Evolutionary conservation across 2,329 filamentous ascomycete genomes (phyloP), one percentile per base, ranked within the genome.

Genomic region (Fusarium caatingaense): DNA sequence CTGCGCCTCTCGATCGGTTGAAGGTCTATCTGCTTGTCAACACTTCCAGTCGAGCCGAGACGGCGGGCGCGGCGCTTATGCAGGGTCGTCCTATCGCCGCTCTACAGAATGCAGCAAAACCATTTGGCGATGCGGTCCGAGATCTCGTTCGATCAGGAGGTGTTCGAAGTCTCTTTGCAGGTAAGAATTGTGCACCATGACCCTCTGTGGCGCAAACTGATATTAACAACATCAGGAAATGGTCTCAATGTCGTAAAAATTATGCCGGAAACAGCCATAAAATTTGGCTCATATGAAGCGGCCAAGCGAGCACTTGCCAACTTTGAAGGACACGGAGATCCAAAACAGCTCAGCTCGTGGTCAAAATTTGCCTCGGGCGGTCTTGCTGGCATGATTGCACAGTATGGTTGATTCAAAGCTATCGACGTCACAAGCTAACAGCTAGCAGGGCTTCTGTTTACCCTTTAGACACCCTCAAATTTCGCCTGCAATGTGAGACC

Each of bases 1-100:
- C 96, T 73, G 96, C 96, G 65, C 96, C 96, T 64, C 90, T 99
- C 81, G 96, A 99, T 83, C 93, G 96, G 75, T 86, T 99, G 63
- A 98, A 98, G 83, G 96, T 99, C 71, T 98, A 97, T 80, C 88
- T 99, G 56, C 96, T 99, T 76, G 95, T 97, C 56, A 95, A 97
- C 80, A 97, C 93, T 61, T 86, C 66, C 48, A 76, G 55, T 65
- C 66, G 74, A 55, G 42, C 87, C 72, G 82, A 85, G 74, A 85
- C 88, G 60, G 88, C 89, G 12, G 80, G 91, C 47, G 81, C 87
- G 60, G 91, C 92, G 16, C 88, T 89, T 6, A 94, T 92, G 77
- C 86, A 89, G 61, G 93, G 93, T 30, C 87, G 89, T 47, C 85
- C 92, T 3, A 69, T 92, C 13, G 81, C 84, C 64, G 92, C 91